phyloP scores from a whole-genome alignment of 148 eudicot genomes.

The Vaccinium corymbosum region DNA sequence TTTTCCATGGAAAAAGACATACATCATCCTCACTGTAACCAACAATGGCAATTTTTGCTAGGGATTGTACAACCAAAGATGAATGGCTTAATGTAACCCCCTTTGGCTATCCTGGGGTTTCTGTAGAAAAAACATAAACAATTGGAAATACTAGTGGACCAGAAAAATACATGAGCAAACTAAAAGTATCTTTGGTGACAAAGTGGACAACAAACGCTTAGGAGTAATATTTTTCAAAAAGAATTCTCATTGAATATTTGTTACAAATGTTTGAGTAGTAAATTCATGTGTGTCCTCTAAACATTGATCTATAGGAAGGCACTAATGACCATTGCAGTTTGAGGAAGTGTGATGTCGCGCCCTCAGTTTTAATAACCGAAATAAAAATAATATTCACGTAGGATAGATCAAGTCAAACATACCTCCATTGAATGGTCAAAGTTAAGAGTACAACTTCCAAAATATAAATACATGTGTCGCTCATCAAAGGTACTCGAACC shows the following conservation, averaged over 20 bases:
- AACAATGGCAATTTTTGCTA: constrained; percentile 77
- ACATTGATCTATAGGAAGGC: not conserved
- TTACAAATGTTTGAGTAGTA: not conserved
- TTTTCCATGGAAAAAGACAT: constrained; percentile 19
- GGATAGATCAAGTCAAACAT: no score
- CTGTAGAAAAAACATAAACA: constrained; percentile 26
- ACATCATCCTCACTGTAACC: constrained; percentile 73
- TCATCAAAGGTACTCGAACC: no score
- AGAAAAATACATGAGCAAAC: not conserved
- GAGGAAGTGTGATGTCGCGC: not conserved
- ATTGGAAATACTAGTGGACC: not conserved
- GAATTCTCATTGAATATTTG: not conserved
- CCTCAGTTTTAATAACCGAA: no score
- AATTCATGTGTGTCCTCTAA: not conserved
- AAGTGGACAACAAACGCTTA: not conserved
- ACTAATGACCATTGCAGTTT: not conserved
- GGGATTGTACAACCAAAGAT: constrained; percentile 75
- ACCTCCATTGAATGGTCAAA: no score
- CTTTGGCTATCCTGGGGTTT: constrained; percentile 90
- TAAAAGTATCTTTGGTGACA: not conserved
- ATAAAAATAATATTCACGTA: no score
- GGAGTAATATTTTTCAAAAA: not conserved
- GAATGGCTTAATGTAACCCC: constrained; percentile 80
- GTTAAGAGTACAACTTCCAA: no score
- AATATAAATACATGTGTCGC: no score